Conservation (phyloP, 1,139 yeast species). For the Arxiozyma telluris region DNA sequence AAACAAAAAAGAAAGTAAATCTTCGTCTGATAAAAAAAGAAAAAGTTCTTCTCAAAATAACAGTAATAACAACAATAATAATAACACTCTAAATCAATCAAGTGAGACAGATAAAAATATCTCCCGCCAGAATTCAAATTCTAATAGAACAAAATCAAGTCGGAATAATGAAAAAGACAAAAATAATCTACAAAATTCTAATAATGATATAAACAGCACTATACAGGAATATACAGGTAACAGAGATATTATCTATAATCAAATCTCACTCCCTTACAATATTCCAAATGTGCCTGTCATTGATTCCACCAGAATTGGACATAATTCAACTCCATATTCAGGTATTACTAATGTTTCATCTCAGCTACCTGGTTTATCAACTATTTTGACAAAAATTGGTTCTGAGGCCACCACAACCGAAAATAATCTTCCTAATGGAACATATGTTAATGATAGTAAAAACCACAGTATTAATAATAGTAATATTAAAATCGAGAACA, state of each 20-base stretch:
- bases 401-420: not conserved
- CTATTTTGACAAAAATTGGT: not conserved
- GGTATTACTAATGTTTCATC: not conserved
- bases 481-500: not conserved
- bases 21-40: slow-evolving; percentile 1
- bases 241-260: not conserved
- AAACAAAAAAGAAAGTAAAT: not conserved
- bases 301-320: not conserved
- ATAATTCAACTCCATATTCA: not conserved
- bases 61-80: not conserved
- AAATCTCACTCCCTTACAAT: not conserved
- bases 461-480: not conserved
- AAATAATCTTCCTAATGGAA: not conserved
- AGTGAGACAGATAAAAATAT: not conserved
- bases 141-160: not conserved
- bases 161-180: not conserved
- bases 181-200: not conserved
- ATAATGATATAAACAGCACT: not conserved
- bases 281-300: not conserved
- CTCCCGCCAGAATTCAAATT: not conserved
- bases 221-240: not conserved
- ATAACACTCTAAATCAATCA: not conserved
- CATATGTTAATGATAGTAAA: not conserved
- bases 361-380: slow-evolving; percentile 1
- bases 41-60: not conserved